Evolutionary conservation across 225 moss, liverwort and hornwort genomes (phyloP).

Genomic region (Antitrichia curtipendula): DNA sequence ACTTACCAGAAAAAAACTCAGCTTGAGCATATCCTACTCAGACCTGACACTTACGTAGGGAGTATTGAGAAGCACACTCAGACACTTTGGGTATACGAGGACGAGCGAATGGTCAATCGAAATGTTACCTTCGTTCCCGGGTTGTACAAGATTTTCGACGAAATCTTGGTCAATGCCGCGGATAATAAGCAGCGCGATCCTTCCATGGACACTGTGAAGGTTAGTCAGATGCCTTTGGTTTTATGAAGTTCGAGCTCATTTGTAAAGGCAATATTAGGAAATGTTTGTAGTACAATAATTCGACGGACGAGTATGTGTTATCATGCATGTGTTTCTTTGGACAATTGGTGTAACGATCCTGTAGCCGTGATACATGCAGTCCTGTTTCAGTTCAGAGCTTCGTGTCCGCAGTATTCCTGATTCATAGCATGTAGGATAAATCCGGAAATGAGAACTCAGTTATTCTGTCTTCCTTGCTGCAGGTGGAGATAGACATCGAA

Average conservation of each 20-base stretch:
- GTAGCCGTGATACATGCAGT: background rate
- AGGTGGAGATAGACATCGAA: constrained; percentile 67
- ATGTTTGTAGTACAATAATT: background rate
- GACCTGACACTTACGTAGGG: constrained; percentile 93
- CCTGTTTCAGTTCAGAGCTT: background rate
- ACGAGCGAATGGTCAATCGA: constrained; percentile 66
- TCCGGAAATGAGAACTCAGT: background rate
- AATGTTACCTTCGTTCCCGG: constrained; percentile 81
- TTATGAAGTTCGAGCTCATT: background rate
- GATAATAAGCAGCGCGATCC: constrained; percentile 88
- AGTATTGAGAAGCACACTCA: constrained; percentile 92
- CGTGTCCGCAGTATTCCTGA: background rate
- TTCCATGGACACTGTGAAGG: constrained; percentile 84
- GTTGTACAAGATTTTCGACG: constrained; percentile 96
- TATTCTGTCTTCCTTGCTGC: background rate
- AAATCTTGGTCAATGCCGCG: constrained; percentile 91
- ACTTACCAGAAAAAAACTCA: constrained; percentile 96
- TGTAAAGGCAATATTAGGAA: too few species aligned
- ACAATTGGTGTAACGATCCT: background rate
- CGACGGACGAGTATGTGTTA: background rate
- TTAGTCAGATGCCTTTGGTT: background rate
- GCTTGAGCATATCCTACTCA: constrained; percentile 84
- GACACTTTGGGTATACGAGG: constrained; percentile 68
- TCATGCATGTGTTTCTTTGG: background rate
- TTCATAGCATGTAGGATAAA: background rate